A percentile compares a stretch with the other conserved stretches of the same genome.
phyloP scores from a whole-genome alignment of 495 filamentous ascomycete genomes.

The Aspergillus egyptiacus region DNA sequence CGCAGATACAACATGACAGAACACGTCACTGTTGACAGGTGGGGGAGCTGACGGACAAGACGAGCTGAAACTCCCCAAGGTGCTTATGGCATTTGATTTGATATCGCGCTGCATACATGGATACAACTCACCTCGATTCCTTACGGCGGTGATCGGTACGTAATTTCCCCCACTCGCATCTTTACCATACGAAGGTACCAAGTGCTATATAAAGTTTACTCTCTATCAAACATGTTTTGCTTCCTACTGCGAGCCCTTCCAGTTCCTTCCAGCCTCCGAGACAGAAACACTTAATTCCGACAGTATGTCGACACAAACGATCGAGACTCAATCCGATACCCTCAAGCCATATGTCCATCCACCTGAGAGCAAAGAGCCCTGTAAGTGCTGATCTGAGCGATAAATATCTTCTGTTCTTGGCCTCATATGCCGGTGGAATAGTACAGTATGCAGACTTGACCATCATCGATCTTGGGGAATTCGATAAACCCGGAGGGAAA shows the following conservation, averaged over 20 bases:
- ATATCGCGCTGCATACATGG: neutral
- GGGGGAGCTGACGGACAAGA: too few species aligned
- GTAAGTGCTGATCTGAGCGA: neutral
- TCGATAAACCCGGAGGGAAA: constrained; percentile 48
- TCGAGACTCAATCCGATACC: neutral
- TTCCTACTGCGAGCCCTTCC: neutral
- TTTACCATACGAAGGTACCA: neutral
- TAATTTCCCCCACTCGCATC: neutral
- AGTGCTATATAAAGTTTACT: neutral
- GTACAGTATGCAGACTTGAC: constrained; percentile 53
- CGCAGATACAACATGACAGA: neutral
- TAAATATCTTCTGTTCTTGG: neutral
- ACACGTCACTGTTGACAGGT: neutral
- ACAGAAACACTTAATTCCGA: neutral
- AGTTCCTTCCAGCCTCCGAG: neutral
- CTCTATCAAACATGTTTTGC: neutral
- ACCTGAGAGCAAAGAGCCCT: neutral
- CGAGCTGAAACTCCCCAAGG: too few species aligned
- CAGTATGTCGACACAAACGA: neutral
- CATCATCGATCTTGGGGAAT: constrained; percentile 48
- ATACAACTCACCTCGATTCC: neutral
- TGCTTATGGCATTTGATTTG: neutral
- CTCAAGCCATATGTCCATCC: neutral
- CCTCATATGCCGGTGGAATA: constrained; percentile 15
- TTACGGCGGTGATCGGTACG: neutral